Evolutionary conservation across 345 rosid genomes (phyloP), one percentile per base, ranked within the genome.

Genomic region (Rhizophora apiculata): DNA sequence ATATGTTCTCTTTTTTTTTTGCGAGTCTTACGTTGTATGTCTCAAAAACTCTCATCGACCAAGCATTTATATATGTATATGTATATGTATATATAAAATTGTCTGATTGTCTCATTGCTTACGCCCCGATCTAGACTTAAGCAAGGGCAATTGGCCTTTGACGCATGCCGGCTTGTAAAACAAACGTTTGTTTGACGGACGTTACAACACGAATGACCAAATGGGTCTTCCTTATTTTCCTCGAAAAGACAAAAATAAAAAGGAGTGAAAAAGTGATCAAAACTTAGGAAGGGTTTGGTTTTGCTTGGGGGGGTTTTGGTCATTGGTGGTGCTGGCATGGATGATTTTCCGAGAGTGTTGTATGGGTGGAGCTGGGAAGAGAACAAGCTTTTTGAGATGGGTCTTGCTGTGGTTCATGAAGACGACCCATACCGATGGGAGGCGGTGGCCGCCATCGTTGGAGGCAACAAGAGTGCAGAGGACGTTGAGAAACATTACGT

Each of bases 301-400:
- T 43, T 46, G 31, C 18, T 36, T 13, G 49, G 19, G 48, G 46
- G 9, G 43, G 46, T 3, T 36, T 36, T 36, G 20, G 36, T 11
- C 9, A 22, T 22, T 58, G 63, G 49, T 22, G 24, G 2, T 30
- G 54, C 21, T 32, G 31, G 62, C 16, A 83, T 85, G 88, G 88
- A 72, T 32, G 78, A 70, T 46, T 63, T 76, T 60, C 74, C 74
- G 2, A 62, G 64, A 61, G 72, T 74, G 64, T 67, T 73, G 56
- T 75, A 80, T 70, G 88, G 85, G 31, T 88, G 91, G 91, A 86
- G 85, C 77, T 88, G 91, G 94, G 89, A 86, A 72, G 94, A 88
- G 78, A 88, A 88, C 88, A 86, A 88, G 84, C 55, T 68, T 74
- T 88, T 88, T 67, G 93, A 88, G 83, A 63, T 86, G 73, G 90